These are phyloP conservation scores for Pseudogymnoascus sp. DNA, from an alignment of 2,329 filamentous ascomycete species.

Conservation along the genomic window DNA sequence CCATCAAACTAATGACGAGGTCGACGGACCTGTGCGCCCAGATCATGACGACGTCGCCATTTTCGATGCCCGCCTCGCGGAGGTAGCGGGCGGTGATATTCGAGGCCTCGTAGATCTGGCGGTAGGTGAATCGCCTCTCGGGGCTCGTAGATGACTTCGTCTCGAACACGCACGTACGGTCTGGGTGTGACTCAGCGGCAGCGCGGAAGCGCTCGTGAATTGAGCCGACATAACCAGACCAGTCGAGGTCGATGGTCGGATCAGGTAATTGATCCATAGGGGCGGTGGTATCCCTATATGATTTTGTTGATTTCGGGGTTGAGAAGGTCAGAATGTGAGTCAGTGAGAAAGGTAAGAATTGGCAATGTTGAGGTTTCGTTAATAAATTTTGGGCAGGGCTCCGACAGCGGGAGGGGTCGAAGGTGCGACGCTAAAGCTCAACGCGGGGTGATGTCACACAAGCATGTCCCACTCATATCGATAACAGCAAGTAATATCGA, in stretches of 20 bases:
- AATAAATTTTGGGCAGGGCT: slow-evolving; percentile 3
- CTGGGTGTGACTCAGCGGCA: slow-evolving; percentile 56
- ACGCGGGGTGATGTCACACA: slow-evolving; percentile 8
- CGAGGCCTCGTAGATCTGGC: slow-evolving; percentile 76
- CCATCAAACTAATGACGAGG: slow-evolving; percentile 73
- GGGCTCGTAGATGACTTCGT: slow-evolving; percentile 46
- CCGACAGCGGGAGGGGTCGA: slow-evolving; percentile 6
- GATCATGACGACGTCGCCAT: slow-evolving; percentile 89
- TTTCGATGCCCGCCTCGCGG: slow-evolving; percentile 60
- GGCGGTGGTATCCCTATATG: slow-evolving; percentile 1
- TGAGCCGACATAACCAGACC: slow-evolving; percentile 50
- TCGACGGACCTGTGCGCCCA: slow-evolving; percentile 79
- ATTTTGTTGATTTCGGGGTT: background rate
- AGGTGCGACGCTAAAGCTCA: slow-evolving; percentile 3
- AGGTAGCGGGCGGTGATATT: slow-evolving; percentile 77
- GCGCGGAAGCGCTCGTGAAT: slow-evolving; percentile 53
- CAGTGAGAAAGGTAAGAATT: background rate
- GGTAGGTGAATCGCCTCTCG: slow-evolving; percentile 68
- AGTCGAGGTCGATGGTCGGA: slow-evolving; percentile 50
- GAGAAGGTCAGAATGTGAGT: background rate
- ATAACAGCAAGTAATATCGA: background rate
- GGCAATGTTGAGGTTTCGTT: slow-evolving; percentile 1
- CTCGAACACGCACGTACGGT: slow-evolving; percentile 60
- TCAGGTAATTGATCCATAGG: slow-evolving; percentile 36
- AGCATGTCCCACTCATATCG: slow-evolving; percentile 1